A percentile compares a stretch with the other conserved stretches of the same genome.
These are phyloP conservation scores for Alternaria conjuncta DNA, from an alignment of 2,329 filamentous ascomycete species.

Conservation along the genomic window DNA sequence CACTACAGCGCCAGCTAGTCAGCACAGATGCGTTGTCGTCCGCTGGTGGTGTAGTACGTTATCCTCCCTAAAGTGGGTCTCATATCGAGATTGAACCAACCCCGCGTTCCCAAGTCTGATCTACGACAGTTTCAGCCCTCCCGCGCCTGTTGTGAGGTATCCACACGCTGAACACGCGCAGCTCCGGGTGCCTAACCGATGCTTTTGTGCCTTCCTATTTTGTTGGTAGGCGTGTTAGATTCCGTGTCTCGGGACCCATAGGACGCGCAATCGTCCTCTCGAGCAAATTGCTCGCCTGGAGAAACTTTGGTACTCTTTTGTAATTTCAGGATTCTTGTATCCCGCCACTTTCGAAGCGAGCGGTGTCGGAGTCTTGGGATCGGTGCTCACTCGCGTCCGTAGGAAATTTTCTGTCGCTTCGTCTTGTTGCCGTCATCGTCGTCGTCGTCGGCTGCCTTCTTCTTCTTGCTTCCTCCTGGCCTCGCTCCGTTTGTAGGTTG, in stretches of 20 bases:
- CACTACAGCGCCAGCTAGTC: constrained; percentile 22
- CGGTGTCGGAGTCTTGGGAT: not conserved
- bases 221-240: constrained; percentile 16
- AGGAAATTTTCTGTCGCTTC: constrained; percentile 60
- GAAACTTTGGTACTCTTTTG: constrained; percentile 8
- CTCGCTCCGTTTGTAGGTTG: constrained; percentile 51
- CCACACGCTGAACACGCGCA: constrained; percentile 7
- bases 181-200: constrained; percentile 8
- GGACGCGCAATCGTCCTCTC: constrained; percentile 29
- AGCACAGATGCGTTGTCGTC: constrained; percentile 22
- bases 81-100: constrained; percentile 27
- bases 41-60: constrained; percentile 20
- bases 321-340: constrained; percentile 5
- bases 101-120: constrained; percentile 27
- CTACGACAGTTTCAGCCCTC: constrained; percentile 9
- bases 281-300: constrained; percentile 10
- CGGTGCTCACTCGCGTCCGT: constrained; percentile 52
- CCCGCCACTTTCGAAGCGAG: not conserved
- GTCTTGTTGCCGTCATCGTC: constrained; percentile 56
- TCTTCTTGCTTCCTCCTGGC: constrained; percentile 53
- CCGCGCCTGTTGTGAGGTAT: constrained; percentile 4
- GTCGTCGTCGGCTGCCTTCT: constrained; percentile 52
- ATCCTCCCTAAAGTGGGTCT: constrained; percentile 21
- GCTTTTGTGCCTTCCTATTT: constrained; percentile 27
- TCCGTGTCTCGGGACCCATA: constrained; percentile 29